A percentile compares a stretch with the other conserved stretches of the same genome.
These are phyloP conservation scores for Yamadazyma atlantica DNA, from an alignment of 1,139 yeast species.

Conservation along the genomic window DNA sequence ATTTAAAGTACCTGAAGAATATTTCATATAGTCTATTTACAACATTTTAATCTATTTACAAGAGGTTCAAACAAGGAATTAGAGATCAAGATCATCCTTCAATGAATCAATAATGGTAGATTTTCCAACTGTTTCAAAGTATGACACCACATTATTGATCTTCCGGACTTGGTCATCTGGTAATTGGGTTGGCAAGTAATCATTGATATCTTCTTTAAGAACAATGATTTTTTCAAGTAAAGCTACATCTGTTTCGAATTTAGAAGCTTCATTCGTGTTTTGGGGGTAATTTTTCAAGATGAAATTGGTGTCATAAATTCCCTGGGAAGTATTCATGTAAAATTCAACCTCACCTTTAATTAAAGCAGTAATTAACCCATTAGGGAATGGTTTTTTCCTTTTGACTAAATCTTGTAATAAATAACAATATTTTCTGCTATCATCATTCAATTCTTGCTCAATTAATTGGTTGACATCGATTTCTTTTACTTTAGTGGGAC, in stretches of 20 bases:
- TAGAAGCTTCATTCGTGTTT: slow-evolving; percentile 60
- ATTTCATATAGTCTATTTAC: slow-evolving; percentile 19
- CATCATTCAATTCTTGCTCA: slow-evolving; percentile 41
- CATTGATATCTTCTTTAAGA: slow-evolving; percentile 28
- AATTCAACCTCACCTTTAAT: slow-evolving; percentile 46
- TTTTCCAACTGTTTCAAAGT: slow-evolving; percentile 61
- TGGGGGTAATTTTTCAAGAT: slow-evolving; percentile 57
- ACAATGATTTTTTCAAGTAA: slow-evolving; percentile 43
- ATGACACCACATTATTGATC: slow-evolving; percentile 48
- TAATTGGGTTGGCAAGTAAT: slow-evolving; percentile 23
- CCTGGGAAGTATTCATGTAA: slow-evolving; percentile 40
- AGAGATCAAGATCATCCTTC: slow-evolving; percentile 13
- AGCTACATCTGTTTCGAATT: slow-evolving; percentile 57
- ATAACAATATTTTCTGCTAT: slow-evolving; percentile 39
- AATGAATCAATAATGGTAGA: slow-evolving; percentile 22
- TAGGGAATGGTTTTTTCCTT: slow-evolving; percentile 44
- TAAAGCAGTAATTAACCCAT: slow-evolving; percentile 59
- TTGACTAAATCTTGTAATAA: slow-evolving; percentile 42
- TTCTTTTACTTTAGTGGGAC: slow-evolving; percentile 39
- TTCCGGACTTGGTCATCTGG: slow-evolving; percentile 30
- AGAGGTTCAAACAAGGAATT: background rate
- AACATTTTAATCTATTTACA: background rate
- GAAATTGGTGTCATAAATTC: slow-evolving; percentile 45
- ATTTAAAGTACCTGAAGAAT: slow-evolving; percentile 73
- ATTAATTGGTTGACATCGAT: slow-evolving; percentile 49